Evolutionary conservation across 2,329 filamentous ascomycete genomes (phyloP).

Genomic region (Cladosporium sp.): DNA sequence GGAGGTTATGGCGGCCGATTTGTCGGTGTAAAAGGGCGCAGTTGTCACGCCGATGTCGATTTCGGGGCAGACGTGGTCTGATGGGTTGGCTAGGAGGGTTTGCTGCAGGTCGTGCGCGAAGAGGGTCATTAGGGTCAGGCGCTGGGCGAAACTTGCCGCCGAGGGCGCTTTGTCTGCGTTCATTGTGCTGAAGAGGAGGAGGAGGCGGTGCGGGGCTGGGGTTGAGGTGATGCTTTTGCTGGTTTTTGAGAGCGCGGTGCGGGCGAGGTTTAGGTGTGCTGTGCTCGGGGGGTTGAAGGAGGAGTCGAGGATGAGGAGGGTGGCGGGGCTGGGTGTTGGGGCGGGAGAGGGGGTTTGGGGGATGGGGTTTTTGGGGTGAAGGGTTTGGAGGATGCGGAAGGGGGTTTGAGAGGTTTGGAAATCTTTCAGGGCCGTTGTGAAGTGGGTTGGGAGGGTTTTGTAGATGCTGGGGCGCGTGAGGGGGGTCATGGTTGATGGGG

Average conservation of each 20-base stretch:
- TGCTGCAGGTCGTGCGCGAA: constrained; percentile 55
- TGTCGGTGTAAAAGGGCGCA: constrained; percentile 69
- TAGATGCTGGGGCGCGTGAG: constrained; percentile 11
- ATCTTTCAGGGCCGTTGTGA: constrained; percentile 37
- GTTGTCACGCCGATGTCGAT: constrained; percentile 67
- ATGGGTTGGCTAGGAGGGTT: background rate
- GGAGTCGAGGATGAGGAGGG: constrained; percentile 60
- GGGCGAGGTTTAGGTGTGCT: constrained; percentile 54
- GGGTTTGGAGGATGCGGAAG: constrained; percentile 34
- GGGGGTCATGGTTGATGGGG: constrained; percentile 14
- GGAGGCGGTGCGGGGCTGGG: constrained; percentile 41
- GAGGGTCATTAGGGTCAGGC: constrained; percentile 66
- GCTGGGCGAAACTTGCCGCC: constrained; percentile 62
- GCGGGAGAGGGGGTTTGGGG: constrained; percentile 17
- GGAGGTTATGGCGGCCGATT: constrained; percentile 53
- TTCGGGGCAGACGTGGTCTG: constrained; percentile 13
- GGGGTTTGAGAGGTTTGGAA: constrained; percentile 38
- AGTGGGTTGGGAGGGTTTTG: constrained; percentile 32
- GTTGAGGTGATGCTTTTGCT: constrained; percentile 25
- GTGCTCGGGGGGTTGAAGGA: constrained; percentile 62
- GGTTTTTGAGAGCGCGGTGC: constrained; percentile 45
- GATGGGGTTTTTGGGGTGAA: constrained; percentile 19
- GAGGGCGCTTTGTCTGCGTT: constrained; percentile 63
- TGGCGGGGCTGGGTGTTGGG: constrained; percentile 27
- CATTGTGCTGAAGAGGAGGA: constrained; percentile 58